Percentiles rank a stretch among this genome's conserved stretches.
phyloP scores from a whole-genome alignment of 768 basidiomycete genomes.

The Lentinus tigrinus region DNA sequence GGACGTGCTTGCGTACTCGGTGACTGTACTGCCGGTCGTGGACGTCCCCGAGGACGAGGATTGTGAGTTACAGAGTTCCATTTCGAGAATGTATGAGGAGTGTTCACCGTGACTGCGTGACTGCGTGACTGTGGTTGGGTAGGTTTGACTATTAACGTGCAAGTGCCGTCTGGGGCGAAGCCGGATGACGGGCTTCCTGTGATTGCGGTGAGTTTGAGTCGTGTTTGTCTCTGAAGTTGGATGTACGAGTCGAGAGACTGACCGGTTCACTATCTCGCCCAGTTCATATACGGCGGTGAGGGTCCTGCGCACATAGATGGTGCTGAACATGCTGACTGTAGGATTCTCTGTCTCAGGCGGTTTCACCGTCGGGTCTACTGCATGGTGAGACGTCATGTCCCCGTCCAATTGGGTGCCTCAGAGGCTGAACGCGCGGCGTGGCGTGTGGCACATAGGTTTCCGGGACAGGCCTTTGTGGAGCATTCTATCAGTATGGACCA shows the following conservation, averaged over 20 bases:
- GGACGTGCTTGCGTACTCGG: slow-evolving; percentile 23
- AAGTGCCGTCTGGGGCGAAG: slow-evolving; percentile 23
- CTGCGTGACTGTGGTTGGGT: neutral
- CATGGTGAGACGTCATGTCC: neutral
- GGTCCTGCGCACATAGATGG: neutral
- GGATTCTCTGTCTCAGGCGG: neutral
- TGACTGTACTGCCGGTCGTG: slow-evolving; percentile 29
- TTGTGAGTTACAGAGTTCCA: neutral
- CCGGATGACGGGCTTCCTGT: slow-evolving; percentile 48
- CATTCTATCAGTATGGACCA: slow-evolving; percentile 40
- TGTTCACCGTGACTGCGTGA: too few relatives aligned
- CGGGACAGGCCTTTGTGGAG: neutral
- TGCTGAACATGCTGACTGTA: neutral
- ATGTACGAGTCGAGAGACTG: too few relatives aligned
- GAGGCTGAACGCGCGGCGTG: neutral
- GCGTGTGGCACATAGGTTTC: neutral
- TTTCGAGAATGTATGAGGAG: too few relatives aligned
- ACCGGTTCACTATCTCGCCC: too few relatives aligned
- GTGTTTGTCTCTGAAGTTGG: neutral
- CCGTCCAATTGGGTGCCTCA: too few relatives aligned
- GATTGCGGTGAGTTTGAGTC: slow-evolving; percentile 40
- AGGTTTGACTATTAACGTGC: slow-evolving; percentile 53
- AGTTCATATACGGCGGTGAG: slow-evolving; percentile 1
- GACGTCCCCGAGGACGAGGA: neutral
- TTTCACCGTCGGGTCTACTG: neutral